Evolutionary conservation across 2,329 filamentous ascomycete genomes (phyloP).

Genomic region (Monosporascus sp.): DNA sequence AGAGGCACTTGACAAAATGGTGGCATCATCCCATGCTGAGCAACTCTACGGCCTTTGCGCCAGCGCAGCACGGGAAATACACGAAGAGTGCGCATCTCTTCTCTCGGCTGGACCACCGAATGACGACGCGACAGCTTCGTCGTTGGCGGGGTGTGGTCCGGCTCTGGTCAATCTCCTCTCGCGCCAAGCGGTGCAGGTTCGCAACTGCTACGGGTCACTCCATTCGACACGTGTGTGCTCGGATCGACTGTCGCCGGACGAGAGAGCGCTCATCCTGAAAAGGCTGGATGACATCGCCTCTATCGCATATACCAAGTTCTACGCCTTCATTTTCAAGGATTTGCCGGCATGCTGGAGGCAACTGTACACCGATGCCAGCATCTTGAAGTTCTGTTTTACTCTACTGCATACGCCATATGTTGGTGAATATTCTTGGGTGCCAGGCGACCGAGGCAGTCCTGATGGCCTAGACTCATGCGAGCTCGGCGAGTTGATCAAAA

Average conservation of each 20-base stretch:
- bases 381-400: slow-evolving; percentile 52
- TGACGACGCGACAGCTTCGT: slow-evolving; percentile 2
- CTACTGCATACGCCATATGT: slow-evolving; percentile 17
- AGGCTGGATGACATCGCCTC: slow-evolving; percentile 52
- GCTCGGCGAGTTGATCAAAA: slow-evolving; percentile 55
- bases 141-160: slow-evolving; percentile 16
- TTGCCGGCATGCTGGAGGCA: slow-evolving; percentile 65
- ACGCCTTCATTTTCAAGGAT: slow-evolving; percentile 62
- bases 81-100: slow-evolving; percentile 16
- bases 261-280: slow-evolving; percentile 25
- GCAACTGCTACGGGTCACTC: slow-evolving; percentile 4
- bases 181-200: slow-evolving; percentile 16
- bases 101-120: slow-evolving; percentile 4
- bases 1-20: slow-evolving; percentile 5
- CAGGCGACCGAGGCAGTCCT: slow-evolving; percentile 7
- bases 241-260: slow-evolving; percentile 1
- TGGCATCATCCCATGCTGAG: neutral
- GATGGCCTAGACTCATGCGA: slow-evolving; percentile 3
- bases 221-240: neutral
- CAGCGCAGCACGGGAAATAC: slow-evolving; percentile 14
- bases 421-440: slow-evolving; percentile 1
- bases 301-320: slow-evolving; percentile 61
- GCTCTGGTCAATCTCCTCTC: slow-evolving; percentile 22
- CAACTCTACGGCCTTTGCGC: slow-evolving; percentile 17
- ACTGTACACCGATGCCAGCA: slow-evolving; percentile 65